Conservation (phyloP, 768 basidiomycete species). For the Hypholoma sublateritium region DNA sequence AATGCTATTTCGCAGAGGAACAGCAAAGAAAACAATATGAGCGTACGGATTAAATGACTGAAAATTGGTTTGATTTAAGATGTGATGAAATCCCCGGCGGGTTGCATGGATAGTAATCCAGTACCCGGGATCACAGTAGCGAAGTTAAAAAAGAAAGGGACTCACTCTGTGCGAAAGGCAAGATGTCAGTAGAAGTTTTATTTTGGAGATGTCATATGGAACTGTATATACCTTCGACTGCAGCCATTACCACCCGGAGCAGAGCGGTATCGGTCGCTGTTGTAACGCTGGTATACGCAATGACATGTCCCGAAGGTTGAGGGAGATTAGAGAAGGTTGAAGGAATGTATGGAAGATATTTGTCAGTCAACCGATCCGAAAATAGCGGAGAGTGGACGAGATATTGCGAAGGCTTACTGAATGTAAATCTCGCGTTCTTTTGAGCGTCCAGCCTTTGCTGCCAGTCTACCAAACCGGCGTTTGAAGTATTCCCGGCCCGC, state of each 20-base stretch:
- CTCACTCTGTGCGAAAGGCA: constrained; percentile 55
- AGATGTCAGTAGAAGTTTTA: constrained; percentile 3
- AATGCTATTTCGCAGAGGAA: constrained; percentile 48
- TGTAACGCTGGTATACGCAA: constrained; percentile 57
- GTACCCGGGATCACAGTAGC: constrained; percentile 7
- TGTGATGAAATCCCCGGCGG: constrained; percentile 3
- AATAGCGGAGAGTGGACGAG: neutral
- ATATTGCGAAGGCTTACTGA: constrained; percentile 57
- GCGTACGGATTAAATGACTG: constrained; percentile 23
- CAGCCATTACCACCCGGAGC: constrained; percentile 91
- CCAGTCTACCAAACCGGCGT: constrained; percentile 76
- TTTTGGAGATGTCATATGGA: neutral
- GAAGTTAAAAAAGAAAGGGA: constrained; percentile 20
- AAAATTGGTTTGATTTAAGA: constrained; percentile 12
- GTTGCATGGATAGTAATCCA: constrained; percentile 6
- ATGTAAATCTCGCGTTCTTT: constrained; percentile 92
- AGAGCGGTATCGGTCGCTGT: constrained; percentile 90
- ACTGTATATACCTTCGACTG: constrained; percentile 78
- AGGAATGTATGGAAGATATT: constrained; percentile 1
- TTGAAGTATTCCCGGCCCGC: constrained; percentile 91
- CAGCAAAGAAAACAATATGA: constrained; percentile 28
- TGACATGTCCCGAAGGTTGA: neutral
- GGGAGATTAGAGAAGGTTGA: neutral
- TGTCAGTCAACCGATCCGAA: constrained; percentile 5
- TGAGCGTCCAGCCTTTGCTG: constrained; percentile 81